Conservation (phyloP, 768 basidiomycete genomes). For the Suillus occidentalis region DNA sequence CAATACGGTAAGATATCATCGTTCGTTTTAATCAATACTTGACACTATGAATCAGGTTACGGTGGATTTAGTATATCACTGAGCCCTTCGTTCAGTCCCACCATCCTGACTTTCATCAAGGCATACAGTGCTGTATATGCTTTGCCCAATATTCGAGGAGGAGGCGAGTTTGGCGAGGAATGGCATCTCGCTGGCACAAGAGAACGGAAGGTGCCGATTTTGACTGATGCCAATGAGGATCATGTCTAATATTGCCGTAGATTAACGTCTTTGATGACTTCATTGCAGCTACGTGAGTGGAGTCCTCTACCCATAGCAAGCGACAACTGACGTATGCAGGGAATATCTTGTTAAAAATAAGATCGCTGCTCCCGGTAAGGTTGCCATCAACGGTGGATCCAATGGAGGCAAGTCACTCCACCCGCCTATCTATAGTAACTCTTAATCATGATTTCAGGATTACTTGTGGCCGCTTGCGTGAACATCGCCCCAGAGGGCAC, state of each 20-base stretch:
- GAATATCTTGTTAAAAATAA: constrained; percentile 73
- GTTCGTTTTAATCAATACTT: background rate
- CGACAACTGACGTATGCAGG: constrained; percentile 33
- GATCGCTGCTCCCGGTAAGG: constrained; percentile 65
- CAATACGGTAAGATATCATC: constrained; percentile 59
- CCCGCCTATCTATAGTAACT: background rate
- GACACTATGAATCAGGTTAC: constrained; percentile 48
- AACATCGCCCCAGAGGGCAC: constrained; percentile 75
- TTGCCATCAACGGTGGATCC: constrained; percentile 76
- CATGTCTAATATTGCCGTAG: constrained; percentile 32
- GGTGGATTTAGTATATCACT: constrained; percentile 80
- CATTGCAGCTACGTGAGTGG: constrained; percentile 70
- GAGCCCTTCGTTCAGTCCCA: constrained; percentile 68
- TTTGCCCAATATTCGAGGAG: constrained; percentile 60
- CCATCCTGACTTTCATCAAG: constrained; percentile 72
- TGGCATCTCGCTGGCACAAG: constrained; percentile 76
- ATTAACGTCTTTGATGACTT: constrained; percentile 82
- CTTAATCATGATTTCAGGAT: constrained; percentile 41
- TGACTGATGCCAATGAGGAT: background rate
- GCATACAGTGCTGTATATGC: constrained; percentile 69
- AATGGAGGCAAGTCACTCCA: constrained; percentile 61
- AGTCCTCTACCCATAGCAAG: constrained; percentile 1
- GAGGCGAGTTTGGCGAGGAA: constrained; percentile 79
- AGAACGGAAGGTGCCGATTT: constrained; percentile 59
- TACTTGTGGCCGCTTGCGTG: constrained; percentile 82